These are phyloP conservation scores for Boletellus sp. DNA, from an alignment of 768 basidiomycete genomes.

Conservation along the genomic window DNA sequence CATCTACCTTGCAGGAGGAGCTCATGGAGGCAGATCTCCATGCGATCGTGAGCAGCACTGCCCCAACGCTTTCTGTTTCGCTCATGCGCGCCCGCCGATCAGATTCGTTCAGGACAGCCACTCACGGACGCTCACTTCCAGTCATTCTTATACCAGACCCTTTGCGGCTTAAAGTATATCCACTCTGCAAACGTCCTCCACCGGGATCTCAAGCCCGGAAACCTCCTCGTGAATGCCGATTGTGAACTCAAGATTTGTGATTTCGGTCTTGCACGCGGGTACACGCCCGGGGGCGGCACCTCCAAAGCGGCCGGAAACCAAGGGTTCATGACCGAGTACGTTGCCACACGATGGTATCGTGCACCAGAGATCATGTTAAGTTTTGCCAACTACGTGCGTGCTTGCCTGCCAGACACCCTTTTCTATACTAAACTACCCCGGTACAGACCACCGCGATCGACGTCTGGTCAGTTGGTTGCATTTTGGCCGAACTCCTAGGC, in stretches of 20 bases:
- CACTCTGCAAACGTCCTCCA: constrained; percentile 98
- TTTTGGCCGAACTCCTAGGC: constrained; percentile 86
- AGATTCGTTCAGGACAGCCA: constrained; percentile 86
- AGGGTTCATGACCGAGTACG: constrained; percentile 99
- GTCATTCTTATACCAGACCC: constrained; percentile 96
- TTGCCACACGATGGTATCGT: constrained; percentile 98
- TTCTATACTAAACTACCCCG: constrained; percentile 13
- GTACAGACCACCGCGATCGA: constrained; percentile 83
- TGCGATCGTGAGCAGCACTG: constrained; percentile 69
- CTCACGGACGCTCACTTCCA: constrained; percentile 91
- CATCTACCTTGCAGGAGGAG: constrained; percentile 66
- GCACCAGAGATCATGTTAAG: constrained; percentile 99
- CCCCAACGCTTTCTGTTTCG: neutral
- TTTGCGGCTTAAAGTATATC: constrained; percentile 97
- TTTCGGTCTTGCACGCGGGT: constrained; percentile 94
- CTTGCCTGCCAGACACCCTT: neutral
- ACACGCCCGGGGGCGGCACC: constrained; percentile 78
- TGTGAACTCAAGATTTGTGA: constrained; percentile 99
- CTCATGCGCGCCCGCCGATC: constrained; percentile 2
- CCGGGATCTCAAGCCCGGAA: constrained; percentile 93
- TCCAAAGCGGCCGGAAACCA: constrained; percentile 73
- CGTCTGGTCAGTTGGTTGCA: constrained; percentile 96
- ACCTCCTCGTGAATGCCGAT: constrained; percentile 95
- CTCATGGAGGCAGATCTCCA: constrained; percentile 99
- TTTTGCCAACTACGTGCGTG: constrained; percentile 86